These are phyloP conservation scores for Globomyces pollinis-pini DNA, from an alignment of 192 early-diverging fungal species.

Conservation along the genomic window DNA sequence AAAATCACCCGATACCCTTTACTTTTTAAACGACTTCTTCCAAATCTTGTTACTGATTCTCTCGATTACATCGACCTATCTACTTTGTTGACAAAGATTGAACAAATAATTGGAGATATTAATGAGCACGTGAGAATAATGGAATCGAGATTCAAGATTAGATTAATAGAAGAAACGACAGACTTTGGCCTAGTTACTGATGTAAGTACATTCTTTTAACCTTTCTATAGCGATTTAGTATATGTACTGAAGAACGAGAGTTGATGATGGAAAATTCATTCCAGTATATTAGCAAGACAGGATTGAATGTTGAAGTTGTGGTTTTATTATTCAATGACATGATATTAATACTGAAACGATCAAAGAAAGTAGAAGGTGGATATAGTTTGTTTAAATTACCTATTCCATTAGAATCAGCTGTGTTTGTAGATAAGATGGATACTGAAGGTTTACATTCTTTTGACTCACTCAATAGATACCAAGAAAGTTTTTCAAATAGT, in stretches of 20 bases:
- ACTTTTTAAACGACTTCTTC: conserved; percentile 35
- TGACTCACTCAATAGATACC: not conserved
- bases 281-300: conserved; percentile 29
- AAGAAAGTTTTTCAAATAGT: conserved; percentile 34
- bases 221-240: conserved; percentile 31
- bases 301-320: conserved; percentile 31
- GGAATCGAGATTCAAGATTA: conserved; percentile 33
- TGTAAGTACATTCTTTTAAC: conserved; percentile 22
- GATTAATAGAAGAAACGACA: conserved; percentile 39
- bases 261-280: conserved; percentile 42
- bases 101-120: conserved; percentile 25
- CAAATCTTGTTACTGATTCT: conserved; percentile 7
- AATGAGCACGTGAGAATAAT: conserved; percentile 36
- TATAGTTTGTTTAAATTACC: conserved; percentile 40
- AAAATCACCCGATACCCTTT: conserved; percentile 43
- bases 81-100: conserved; percentile 29
- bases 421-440: conserved; percentile 41
- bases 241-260: conserved; percentile 38
- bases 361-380: conserved; percentile 23
- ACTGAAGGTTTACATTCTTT: not conserved
- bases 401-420: conserved; percentile 38
- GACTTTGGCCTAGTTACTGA: conserved; percentile 41
- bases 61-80: conserved; percentile 23
- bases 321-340: conserved; percentile 45
- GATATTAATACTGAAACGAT: conserved; percentile 24